These are phyloP conservation scores for Rhododendron williamsianum DNA, from an alignment of 148 eudicot species.

Conservation along the genomic window DNA sequence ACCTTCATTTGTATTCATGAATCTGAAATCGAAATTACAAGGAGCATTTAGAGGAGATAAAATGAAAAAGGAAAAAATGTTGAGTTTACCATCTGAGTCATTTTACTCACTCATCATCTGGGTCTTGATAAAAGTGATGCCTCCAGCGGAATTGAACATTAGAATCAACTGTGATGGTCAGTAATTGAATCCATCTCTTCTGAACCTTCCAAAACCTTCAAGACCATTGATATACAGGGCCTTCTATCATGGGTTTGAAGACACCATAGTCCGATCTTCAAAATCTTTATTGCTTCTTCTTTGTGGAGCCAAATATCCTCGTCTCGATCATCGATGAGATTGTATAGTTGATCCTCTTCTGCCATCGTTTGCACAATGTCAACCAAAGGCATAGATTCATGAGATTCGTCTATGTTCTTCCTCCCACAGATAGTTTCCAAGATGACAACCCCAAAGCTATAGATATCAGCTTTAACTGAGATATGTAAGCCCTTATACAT, in stretches of 20 bases:
- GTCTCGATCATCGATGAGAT: constrained; percentile 1
- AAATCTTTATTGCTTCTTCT: constrained; percentile 21
- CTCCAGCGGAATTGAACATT: too few relatives aligned
- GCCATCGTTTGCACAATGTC: too few relatives aligned
- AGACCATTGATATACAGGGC: constrained; percentile 18
- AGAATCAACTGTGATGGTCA: background rate
- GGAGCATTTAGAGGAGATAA: background rate
- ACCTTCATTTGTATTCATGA: background rate
- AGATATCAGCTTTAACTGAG: too few relatives aligned
- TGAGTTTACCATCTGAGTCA: background rate
- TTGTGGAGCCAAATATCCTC: constrained; percentile 4
- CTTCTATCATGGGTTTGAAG: constrained; percentile 16
- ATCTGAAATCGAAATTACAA: background rate
- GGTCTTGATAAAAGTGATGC: too few relatives aligned
- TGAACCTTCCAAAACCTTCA: constrained; percentile 17
- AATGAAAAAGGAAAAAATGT: background rate
- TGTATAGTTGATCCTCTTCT: background rate
- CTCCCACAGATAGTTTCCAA: too few relatives aligned
- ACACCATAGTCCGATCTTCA: constrained; percentile 18
- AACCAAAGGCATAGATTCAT: too few relatives aligned
- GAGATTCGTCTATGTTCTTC: too few relatives aligned
- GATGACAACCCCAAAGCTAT: too few relatives aligned
- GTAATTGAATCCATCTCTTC: background rate
- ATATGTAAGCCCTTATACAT: too few relatives aligned
- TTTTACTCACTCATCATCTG: background rate